Evolutionary conservation across 2,329 filamentous ascomycete genomes (phyloP), one percentile per base, ranked within the genome.

Genomic region (Pyrenophora seminiperda): DNA sequence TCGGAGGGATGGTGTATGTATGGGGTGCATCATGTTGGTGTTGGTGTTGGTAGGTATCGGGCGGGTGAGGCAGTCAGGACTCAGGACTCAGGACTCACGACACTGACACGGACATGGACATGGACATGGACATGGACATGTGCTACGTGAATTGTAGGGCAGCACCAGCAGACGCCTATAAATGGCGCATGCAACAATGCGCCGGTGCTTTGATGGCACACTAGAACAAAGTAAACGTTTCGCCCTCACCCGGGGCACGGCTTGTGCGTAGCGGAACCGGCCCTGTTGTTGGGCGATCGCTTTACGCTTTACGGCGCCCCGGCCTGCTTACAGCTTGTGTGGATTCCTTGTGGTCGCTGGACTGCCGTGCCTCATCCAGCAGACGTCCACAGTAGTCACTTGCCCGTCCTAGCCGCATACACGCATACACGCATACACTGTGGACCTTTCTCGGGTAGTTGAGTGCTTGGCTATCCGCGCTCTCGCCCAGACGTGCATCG

Each of bases 251-350:
- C 30, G 20, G 44, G 20, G 44, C 29, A 10, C 15, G 22, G 34
- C 40, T 50, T 50, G 42, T 36, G 36, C 47, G 41, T 29, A 4
- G 39, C 36, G 42, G 31, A 50, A 50, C 39, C 32, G 47, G 41
- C 11, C 7, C 17, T 37, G 10, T 22, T 46, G 36, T 42, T 36
- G 24, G 47, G 7, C 42, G 42, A 50, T 41, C 47, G 41, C 41
- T 34, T 27, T 10, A 15, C 9, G n/a, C n/a, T n/a, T n/a, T n/a
- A 24, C 14, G 29, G 29, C 7, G 18, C 33, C 20, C 37, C 22
- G 17, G 27, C 33, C 24, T 39, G 43, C 34, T 40, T 20, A n/a
- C n/a, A n/a, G n/a, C n/a, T n/a, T n/a, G n/a, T n/a, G 34, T 31
- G 43, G n/a, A 39, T 46, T 27, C 24, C 24, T 27, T 27, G 10